Evolutionary conservation across 768 basidiomycete species (phyloP).

Genomic region (Termitomyces heimii): DNA sequence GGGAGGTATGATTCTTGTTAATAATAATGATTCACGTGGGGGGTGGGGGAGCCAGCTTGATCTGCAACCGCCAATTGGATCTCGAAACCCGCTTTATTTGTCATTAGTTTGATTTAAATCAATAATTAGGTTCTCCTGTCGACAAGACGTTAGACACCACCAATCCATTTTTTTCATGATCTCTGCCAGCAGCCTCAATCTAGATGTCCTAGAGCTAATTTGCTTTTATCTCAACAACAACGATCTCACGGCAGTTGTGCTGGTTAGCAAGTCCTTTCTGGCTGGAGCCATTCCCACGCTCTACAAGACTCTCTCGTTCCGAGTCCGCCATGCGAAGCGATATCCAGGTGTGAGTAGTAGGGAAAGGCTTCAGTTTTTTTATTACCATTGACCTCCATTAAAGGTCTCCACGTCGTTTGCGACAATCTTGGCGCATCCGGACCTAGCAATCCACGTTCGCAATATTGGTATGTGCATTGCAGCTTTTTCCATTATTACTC

Average conservation of each 20-base stretch:
- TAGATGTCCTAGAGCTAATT: constrained; percentile 70
- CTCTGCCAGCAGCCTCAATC: constrained; percentile 59
- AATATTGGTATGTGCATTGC: constrained; percentile 41
- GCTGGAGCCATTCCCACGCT: constrained; percentile 58
- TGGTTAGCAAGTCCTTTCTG: constrained; percentile 62
- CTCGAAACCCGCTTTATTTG: not conserved
- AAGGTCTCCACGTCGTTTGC: constrained; percentile 57
- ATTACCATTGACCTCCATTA: no score
- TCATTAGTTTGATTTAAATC: not conserved
- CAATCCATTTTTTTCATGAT: constrained; percentile 37
- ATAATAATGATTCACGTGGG: no score
- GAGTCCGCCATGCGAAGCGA: constrained; percentile 48
- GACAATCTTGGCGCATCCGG: constrained; percentile 43
- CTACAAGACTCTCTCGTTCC: constrained; percentile 54
- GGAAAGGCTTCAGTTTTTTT: no score
- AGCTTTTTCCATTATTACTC: not conserved
- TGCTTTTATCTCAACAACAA: constrained; percentile 46
- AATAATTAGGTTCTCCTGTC: not conserved
- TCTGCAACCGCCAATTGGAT: no score
- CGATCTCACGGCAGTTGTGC: constrained; percentile 55
- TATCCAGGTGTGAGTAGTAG: constrained; percentile 39
- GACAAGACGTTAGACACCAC: not conserved
- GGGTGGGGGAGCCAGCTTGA: no score
- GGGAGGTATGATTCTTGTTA: no score
- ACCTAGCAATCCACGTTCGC: constrained; percentile 53